Percentiles rank a stretch among this genome's conserved stretches.
These are phyloP conservation scores for Globisporangium perplexum DNA, from an alignment of 352 stramenopile species.

Conservation along the genomic window DNA sequence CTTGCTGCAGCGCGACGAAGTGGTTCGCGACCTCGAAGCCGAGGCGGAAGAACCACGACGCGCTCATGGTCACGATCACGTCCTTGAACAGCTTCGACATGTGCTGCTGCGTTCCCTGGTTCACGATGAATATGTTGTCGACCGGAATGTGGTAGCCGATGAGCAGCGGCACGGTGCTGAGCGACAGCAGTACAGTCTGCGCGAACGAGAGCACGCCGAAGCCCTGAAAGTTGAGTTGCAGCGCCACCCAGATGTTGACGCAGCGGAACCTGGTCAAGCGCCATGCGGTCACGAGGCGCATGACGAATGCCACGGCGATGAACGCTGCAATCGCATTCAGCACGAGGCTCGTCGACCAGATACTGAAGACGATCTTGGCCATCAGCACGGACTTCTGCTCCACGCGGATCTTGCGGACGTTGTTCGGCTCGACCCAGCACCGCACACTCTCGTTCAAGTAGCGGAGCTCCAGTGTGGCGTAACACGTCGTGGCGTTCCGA, in stretches of 20 bases:
- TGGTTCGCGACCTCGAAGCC: constrained; percentile 24
- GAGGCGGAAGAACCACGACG: constrained; percentile 26
- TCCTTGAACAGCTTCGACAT: constrained; percentile 20
- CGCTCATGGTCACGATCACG: constrained; percentile 20
- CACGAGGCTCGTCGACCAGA: constrained; percentile 34
- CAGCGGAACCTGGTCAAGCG: constrained; percentile 16
- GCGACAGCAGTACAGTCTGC: constrained; percentile 23
- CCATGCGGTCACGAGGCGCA: constrained; percentile 18
- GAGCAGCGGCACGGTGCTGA: constrained; percentile 22
- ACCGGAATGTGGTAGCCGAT: constrained; percentile 24
- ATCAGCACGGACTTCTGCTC: constrained; percentile 19
- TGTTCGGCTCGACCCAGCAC: constrained; percentile 33
- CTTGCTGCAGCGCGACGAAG: constrained; percentile 12
- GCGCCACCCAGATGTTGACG: constrained; percentile 23
- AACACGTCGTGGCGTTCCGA: constrained; percentile 23
- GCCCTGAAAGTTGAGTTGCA: constrained; percentile 33
- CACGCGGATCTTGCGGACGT: constrained; percentile 13
- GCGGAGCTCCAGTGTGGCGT: constrained; percentile 25
- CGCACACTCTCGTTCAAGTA: constrained; percentile 29
- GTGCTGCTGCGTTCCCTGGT: constrained; percentile 6
- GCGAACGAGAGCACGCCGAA: constrained; percentile 23
- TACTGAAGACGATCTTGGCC: constrained; percentile 29
- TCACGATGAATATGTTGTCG: constrained; percentile 23
- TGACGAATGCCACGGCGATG: constrained; percentile 20
- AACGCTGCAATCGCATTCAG: constrained; percentile 25